Evolutionary conservation across 768 basidiomycete species (phyloP), one percentile per base, ranked within the genome.

Genomic region (Dendrothele bispora): DNA sequence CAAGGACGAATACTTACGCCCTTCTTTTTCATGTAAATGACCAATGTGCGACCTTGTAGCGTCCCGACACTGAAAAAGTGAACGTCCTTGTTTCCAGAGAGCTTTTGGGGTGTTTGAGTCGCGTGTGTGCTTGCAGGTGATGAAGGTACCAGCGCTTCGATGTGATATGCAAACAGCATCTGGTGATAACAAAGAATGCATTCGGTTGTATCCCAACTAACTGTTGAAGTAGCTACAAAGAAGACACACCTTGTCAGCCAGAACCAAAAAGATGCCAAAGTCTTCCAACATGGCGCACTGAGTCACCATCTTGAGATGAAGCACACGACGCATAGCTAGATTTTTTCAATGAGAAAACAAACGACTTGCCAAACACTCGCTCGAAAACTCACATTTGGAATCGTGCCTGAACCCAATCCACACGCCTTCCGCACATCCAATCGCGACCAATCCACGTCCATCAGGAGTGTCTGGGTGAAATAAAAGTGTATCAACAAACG

Each of bases 1-100:
- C 63, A 84, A 84, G 63, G 82, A 55, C 82, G 74, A 24, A 76
- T 79, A 55, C 83, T 77, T 39, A 82, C 74, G 63, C 83, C 84
- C 60, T 86, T 87, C 64, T 81, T 83, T 72, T 86, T 84, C 80
- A 88, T 87, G 62, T 86, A 88, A 39, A 89, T 80, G 3, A 91
- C 83, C 17, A 84, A 67, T 0, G 95, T 98, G 7, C 95, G 82
- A 14, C 87, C 88, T 40, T 85, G 83, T 18, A 98, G 75, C 39
- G 80, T 86, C 5, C 95, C 95, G 24, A 95, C 92, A 56, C 88
- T 89, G 73, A 99, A 98, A 73, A 95, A 98, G 52, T 91, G 86
- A 12, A 98, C 92, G 53, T 98, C 94, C 62, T 89, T 89, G 34
- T 83, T 89, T 0, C 91, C 88, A 58, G 88, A 93, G 30, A 98